Base-by-base conservation (phyloP, 495 filamentous ascomycete species). In the Daldinia grandis region DNA sequence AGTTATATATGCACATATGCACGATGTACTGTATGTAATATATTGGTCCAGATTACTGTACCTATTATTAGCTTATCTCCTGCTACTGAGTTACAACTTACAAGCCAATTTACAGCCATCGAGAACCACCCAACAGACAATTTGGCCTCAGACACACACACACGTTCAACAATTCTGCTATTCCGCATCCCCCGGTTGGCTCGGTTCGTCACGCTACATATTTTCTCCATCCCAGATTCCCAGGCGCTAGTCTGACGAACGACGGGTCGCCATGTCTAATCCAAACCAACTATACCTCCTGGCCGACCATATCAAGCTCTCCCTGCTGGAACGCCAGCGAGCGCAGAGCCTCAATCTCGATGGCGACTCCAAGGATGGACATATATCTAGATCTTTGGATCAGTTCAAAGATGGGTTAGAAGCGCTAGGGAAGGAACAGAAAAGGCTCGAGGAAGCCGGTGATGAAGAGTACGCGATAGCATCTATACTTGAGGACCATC, bases 301-400 rank as follows among this genome's bases (percentile, higher is more conserved):
- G 33, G 89, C 91, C 69, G 91, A 93, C 79, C 90, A 93, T 78
- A 87, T 93, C 83, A 91, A 92, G 74, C 84, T 92, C 54, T 91
- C 90, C 33, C 83, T 93, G 30, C 85, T 98, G 27, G 95, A 98
- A 78, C 89, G 95, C 54, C 91, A 97, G 81, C 90, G 95, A 47
- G 93, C 94, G n/a, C 89, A 92, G 62, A 90, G 90, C 1, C 85
- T 97, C n/a, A 89, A 93, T 62, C 88, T 97, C 31, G 64, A 75
- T 10, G 89, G 93, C 74, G 93, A 93, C 76, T 87, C 91, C 6
- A 92, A 97, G 79, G 93, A 96, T 83, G 90, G 90, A 31, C 91
- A 96, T 71, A 95, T 98, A 68, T 94, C 93, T 5, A 85, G 92
- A 47, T 97, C 94, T 9, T 86, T 99, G 42, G 92, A 96, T 31